Evolutionary conservation across 2,329 filamentous ascomycete species (phyloP).

Genomic region (Monilinia vaccinii-corymbosi): DNA sequence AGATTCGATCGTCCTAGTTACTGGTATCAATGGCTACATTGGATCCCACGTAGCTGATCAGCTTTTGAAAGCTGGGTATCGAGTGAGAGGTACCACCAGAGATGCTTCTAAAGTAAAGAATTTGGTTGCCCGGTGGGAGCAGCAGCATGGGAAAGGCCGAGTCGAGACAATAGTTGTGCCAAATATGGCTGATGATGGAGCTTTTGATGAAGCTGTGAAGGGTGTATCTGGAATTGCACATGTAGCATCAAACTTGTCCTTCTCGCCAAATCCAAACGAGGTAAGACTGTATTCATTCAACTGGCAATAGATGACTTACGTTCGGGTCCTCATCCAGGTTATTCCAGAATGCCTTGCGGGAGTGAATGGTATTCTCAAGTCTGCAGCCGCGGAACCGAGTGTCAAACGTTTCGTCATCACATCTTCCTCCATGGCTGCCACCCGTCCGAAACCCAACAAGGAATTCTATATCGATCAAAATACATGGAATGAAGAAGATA

Average conservation of each 20-base stretch:
- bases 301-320: not conserved
- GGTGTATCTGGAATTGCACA: conserved; percentile 31
- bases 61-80: conserved; percentile 34
- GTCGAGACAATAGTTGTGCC: conserved; percentile 31
- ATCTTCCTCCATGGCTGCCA: conserved; percentile 25
- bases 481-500: conserved; percentile 31
- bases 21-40: conserved; percentile 35
- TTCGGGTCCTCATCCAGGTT: not conserved
- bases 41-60: conserved; percentile 34
- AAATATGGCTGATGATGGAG: conserved; percentile 28
- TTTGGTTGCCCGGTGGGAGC: conserved; percentile 27
- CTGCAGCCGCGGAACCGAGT: conserved; percentile 28
- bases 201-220: conserved; percentile 26
- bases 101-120: conserved; percentile 29
- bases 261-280: conserved; percentile 31
- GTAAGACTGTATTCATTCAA: conserved; percentile 19
- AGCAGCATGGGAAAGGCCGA: conserved; percentile 27
- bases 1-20: conserved; percentile 34
- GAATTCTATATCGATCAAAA: conserved; percentile 21
- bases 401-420: conserved; percentile 36
- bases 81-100: conserved; percentile 38
- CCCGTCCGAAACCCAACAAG: conserved; percentile 17
- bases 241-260: conserved; percentile 30
- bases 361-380: conserved; percentile 28
- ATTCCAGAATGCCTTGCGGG: conserved; percentile 30